A percentile compares a stretch with the other conserved stretches of the same genome.
Conservation (phyloP, 495 filamentous ascomycete genomes). For the Chlorociboria aeruginascens region DNA sequence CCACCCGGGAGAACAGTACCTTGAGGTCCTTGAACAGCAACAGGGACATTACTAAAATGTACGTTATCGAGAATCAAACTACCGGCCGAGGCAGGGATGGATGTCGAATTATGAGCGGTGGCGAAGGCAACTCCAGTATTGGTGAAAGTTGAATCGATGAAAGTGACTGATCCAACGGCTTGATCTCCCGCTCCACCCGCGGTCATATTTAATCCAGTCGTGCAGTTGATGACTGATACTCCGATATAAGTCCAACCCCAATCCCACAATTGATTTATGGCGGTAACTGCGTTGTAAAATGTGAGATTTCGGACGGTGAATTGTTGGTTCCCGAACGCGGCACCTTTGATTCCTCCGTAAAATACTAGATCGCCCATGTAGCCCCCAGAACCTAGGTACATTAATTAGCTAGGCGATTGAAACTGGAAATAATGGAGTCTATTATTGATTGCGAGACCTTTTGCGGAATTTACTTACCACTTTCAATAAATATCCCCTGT, state of each 20-base stretch:
- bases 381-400: conserved; percentile 47
- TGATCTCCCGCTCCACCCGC: conserved; percentile 32
- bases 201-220: conserved; percentile 49
- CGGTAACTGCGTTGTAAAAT: conserved; percentile 9
- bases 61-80: conserved; percentile 57
- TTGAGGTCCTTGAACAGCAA: conserved; percentile 42
- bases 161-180: conserved; percentile 46
- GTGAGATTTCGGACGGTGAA: conserved; percentile 7
- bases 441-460: conserved; percentile 13
- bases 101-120: conserved; percentile 31
- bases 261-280: neutral
- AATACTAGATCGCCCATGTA: conserved; percentile 55
- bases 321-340: conserved; percentile 56
- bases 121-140: conserved; percentile 33
- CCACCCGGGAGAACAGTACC: conserved; percentile 45
- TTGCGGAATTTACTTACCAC: conserved; percentile 34
- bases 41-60: conserved; percentile 27
- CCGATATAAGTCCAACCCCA: conserved; percentile 35
- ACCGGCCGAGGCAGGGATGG: conserved; percentile 36
- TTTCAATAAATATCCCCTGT: conserved; percentile 65
- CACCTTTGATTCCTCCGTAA: conserved; percentile 56
- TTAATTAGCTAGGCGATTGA: neutral
- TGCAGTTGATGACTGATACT: conserved; percentile 48
- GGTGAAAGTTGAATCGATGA: conserved; percentile 51
- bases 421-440: conserved; percentile 5